Conservation (phyloP, 2,329 filamentous ascomycete species). For the Dothideomycetes sp. region DNA sequence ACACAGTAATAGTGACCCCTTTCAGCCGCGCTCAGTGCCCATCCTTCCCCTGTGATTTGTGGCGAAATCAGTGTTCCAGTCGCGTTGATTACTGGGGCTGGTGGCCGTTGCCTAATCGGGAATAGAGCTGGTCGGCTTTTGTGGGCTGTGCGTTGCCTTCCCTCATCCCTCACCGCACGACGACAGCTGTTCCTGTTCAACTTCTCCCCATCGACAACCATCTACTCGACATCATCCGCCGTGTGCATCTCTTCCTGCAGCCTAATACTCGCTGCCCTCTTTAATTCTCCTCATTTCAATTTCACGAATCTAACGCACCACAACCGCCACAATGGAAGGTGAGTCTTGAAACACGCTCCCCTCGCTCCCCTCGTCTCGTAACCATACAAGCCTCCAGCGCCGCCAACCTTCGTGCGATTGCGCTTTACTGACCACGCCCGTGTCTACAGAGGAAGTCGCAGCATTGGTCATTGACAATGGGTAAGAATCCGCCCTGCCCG, state of each 20-base stretch:
- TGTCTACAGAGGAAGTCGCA: constrained; percentile 87
- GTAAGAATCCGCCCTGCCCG: constrained; percentile 51
- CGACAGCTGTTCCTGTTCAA: constrained; percentile 10
- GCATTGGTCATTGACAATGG: constrained; percentile 99
- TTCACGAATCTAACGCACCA: constrained; percentile 1
- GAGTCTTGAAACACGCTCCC: constrained; percentile 11
- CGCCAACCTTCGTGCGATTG: too few relatives aligned
- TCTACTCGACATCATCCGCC: constrained; percentile 5
- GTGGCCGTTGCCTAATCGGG: constrained; percentile 3
- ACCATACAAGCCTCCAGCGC: too few relatives aligned
- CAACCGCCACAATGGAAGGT: constrained; percentile 22
- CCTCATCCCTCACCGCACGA: constrained; percentile 7
- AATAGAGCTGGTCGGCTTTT: constrained; percentile 1
- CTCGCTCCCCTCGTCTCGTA: constrained; percentile 4
- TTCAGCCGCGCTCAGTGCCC: too few relatives aligned
- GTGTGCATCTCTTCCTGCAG: constrained; percentile 7
- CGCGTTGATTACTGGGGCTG: neutral
- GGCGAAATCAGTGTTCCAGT: neutral
- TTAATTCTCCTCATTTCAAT: neutral
- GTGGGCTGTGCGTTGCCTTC: constrained; percentile 7
- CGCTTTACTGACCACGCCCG: constrained; percentile 14
- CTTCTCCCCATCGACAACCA: constrained; percentile 9
- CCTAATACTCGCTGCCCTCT: constrained; percentile 6
- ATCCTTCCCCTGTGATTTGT: too few relatives aligned
- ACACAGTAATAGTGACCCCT: too few relatives aligned